A percentile compares a stretch with the other conserved stretches of the same genome.
Conservation (phyloP, 1,284 basidiomycete genomes). For the Sanghuangporus weigelae region DNA sequence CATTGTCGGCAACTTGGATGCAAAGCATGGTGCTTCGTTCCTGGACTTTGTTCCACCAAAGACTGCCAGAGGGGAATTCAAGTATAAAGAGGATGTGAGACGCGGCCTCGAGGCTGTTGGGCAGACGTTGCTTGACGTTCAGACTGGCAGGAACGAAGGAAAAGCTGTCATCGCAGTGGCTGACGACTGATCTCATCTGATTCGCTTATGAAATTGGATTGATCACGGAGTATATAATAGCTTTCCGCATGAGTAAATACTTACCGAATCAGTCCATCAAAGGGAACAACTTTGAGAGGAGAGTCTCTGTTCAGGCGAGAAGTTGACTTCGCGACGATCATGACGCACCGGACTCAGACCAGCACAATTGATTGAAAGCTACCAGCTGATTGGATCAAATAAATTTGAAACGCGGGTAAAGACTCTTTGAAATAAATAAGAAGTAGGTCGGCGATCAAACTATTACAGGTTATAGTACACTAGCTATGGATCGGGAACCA, state of each 20-base stretch:
- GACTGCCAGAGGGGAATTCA: constrained; percentile 39
- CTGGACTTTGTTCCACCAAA: constrained; percentile 38
- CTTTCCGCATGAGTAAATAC: too few species aligned
- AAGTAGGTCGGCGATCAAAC: too few species aligned
- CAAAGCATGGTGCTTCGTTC: constrained; percentile 23
- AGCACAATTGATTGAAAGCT: not conserved
- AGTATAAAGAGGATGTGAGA: constrained; percentile 36
- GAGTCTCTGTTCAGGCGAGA: constrained; percentile 40
- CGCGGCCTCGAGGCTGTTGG: constrained; percentile 34
- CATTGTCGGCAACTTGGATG: constrained; percentile 33
- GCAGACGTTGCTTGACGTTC: constrained; percentile 35
- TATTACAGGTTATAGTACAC: too few species aligned
- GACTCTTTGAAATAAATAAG: too few species aligned
- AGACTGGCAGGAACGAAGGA: constrained; percentile 38
- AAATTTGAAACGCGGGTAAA: not conserved
- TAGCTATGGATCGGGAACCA: too few species aligned
- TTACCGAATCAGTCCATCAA: too few species aligned
- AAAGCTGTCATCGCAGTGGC: constrained; percentile 33
- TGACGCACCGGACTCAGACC: not conserved
- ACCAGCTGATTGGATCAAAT: not conserved
- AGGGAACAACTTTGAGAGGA: constrained; percentile 31
- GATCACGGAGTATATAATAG: too few species aligned
- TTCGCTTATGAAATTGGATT: not conserved
- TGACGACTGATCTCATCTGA: constrained; percentile 15
- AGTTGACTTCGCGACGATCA: constrained; percentile 19